Evolutionary conservation across 108 stramenopile species (phyloP), one percentile per base, ranked within the genome.

Genomic region (Nannochloropsis gaditana): DNA sequence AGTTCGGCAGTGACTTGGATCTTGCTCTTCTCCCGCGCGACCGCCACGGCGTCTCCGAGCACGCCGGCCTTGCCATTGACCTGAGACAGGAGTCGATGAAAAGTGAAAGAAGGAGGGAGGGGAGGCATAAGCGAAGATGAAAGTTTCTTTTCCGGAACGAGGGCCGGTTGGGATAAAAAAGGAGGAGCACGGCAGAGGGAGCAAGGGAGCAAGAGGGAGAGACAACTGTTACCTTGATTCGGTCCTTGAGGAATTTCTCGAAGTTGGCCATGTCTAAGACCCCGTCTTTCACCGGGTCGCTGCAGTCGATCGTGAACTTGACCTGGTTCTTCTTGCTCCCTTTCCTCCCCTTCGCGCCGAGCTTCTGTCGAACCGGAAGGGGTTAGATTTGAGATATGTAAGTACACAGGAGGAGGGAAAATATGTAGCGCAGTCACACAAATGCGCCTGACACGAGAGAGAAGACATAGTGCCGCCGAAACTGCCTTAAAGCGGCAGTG

Each of bases 291-390:
- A 99, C 97, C 8, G 98, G 98, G 59, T 93, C 92, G 83, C 91
- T 92, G 94, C 97, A 98, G 95, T 99, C 98, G 90, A 99, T 93
- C 83, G 95, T 93, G 93, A 95, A 98, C 93, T 98, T 98, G 86
- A 93, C 94, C 81, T 90, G 91, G 80, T 90, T 89, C 92, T 96
- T 96, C 97, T 99, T 99, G n/a, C 86, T 92, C 43, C 93, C 93
- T 44, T 90, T 97, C 90, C 91, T 91, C 2, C 86, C 80, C 84
- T 90, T 90, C 88, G 59, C 59, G 8, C 59, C 59, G 59, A 73
- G 19, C 59, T 73, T 73, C 59, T 73, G 59, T 4, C 15, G 31
- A 31, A 31, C 31, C 31, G 31, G 31, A 31, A 31, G 31, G 31
- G 31, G 31, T 31, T 31, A 31, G 31, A 31, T 31, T 31, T 31